Base-by-base conservation (phyloP, 306 rosid species). In the Casuarina cunninghamiana region DNA sequence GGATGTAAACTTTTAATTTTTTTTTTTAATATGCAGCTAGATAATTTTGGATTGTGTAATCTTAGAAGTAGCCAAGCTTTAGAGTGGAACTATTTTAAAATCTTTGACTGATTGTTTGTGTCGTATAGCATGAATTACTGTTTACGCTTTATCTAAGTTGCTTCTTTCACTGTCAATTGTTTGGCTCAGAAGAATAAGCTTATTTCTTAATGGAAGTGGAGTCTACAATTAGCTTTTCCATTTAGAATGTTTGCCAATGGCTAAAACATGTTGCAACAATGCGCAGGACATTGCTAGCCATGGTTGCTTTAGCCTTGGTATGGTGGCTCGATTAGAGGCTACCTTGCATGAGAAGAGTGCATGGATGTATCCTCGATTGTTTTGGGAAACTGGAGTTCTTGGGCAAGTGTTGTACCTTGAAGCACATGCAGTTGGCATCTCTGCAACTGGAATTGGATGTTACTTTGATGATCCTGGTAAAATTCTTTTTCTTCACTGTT, bases 371-470 rank as follows among this genome's bases (percentile, higher is more conserved):
- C 97, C 97, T 82, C 92, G 96, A 41, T 84, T 95, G 72, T 95
- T 95, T 86, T 95, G 98, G 98, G 98, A 95, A 87, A 95, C 97
- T 62, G 98, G 98, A 72, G 96, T 93, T 78, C 92, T 92, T 37
- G 97, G 98, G 79, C 97, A 95, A 85, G 97, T 95, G 78, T 73
- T 95, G 88, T 95, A 95, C 83, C 92, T 95, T 44, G 98, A 95
- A 84, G 88, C 98, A 15, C 97, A 95, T 83, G 97, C 97, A 38
- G 46, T 88, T 73, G 97, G 93, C 73, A 81, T 95, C 85, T 92
- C 98, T 57, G 98, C 98, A 55, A 95, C 98, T 21, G 98, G 98
- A 86, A 95, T 95, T 76, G 97, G 98, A 76, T 95, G 98, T 87
- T 95, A 88, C 89, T 92, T 95, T 75, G 98, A 95, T 78, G 96